A percentile compares a stretch with the other conserved stretches of the same genome.
Evolutionary conservation across 73 alveolate species (phyloP).

Genomic region (Paraurostyla sp.): DNA sequence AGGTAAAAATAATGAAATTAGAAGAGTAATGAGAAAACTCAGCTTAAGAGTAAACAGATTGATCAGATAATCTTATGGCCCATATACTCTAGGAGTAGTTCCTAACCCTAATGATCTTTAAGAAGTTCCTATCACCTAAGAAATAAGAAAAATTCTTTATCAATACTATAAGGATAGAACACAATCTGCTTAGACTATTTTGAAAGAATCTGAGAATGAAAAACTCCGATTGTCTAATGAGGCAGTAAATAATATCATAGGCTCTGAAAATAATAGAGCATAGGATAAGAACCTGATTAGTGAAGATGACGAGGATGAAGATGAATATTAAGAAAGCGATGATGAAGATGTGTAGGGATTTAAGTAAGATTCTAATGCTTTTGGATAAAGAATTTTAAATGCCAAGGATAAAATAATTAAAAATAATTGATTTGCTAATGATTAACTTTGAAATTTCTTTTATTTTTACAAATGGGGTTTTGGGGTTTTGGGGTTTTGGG

Average conservation of each 20-base stretch:
- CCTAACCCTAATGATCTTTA: conserved; percentile 69
- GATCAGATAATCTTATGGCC: conserved; percentile 82
- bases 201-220: conserved; percentile 38
- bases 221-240: neutral
- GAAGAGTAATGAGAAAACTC: conserved; percentile 87
- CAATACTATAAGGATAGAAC: conserved; percentile 68
- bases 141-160: conserved; percentile 61
- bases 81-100: conserved; percentile 80
- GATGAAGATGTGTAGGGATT: neutral
- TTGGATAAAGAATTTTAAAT: too few species aligned
- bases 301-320: neutral
- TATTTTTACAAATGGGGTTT: too few species aligned
- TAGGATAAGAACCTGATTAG: neutral
- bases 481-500: too few species aligned
- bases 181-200: neutral
- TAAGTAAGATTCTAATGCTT: too few species aligned
- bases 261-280: conserved; percentile 37
- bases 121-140: conserved; percentile 59
- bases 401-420: neutral
- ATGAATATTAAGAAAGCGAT: neutral
- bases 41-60: conserved; percentile 88
- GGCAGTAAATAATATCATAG: neutral
- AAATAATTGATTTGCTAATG: too few species aligned
- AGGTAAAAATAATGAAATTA: conserved; percentile 89
- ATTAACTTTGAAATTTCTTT: too few species aligned